Evolutionary conservation across 2,329 filamentous ascomycete genomes (phyloP), one percentile per base, ranked within the genome.

Genomic region (Rhytidhysteron rufulum): DNA sequence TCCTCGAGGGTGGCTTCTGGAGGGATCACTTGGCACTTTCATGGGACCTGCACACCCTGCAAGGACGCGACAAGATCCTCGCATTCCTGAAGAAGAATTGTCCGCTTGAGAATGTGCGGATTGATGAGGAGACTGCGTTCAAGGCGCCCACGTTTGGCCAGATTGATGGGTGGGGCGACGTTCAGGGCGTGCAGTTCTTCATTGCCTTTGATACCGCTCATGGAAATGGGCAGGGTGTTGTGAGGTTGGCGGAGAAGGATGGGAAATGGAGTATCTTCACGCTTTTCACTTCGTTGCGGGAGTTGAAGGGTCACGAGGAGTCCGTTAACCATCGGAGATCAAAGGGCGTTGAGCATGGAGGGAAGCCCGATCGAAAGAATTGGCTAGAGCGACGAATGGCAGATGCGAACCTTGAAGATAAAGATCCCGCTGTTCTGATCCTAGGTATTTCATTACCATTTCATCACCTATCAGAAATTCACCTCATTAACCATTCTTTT

Each of bases 11-110:
- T 27, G 67, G 72, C 17, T 80, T 74, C 53, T 82, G 77, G 77
- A 67, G 78, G 27, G 79, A 83, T 50, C 74, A 81, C 39, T 68
- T 82, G 3, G 72, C 66, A 5, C 52, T 82, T 8, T 72, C 74
- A 0, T 80, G 77, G 72, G 70, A 77, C 24, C 67, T 79, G 18
- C 74, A 69, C 25, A 82, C 79, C 0, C 50, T 76, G n/a, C 58
- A 61, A 36, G 58, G 55, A 71, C 74, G 46, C 70, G 72, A 10
- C 54, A 58, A 34, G 47, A 68, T 36, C 65, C 63, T 21, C 72
- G 78, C 32, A 30, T 54, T 37, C 36, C 53, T 61, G 59, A 47
- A 48, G 16, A 40, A 42, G 7, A 55, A 48, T 25, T 60, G 66
- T 19, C 48, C 62, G 20, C 41, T 65, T 10, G 50, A 45, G 4